A percentile compares a stretch with the other conserved stretches of the same genome.
These are phyloP conservation scores for Blastocystis sp. DNA, from an alignment of 352 stramenopile genomes.

Conservation along the genomic window DNA sequence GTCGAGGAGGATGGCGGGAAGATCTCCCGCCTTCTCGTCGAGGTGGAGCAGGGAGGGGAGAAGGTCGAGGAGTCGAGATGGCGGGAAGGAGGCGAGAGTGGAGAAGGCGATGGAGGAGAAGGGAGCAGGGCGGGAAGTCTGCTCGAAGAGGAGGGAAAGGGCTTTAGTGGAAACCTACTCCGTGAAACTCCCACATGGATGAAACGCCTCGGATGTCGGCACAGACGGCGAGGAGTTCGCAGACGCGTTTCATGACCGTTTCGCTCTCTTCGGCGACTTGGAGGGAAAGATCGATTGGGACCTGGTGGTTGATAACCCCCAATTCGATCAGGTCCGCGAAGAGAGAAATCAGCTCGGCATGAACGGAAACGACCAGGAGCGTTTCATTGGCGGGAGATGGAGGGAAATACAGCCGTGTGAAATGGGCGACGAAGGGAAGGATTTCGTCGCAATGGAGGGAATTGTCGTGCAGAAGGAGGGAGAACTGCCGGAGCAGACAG, in stretches of 20 bases:
- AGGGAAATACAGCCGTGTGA: not conserved
- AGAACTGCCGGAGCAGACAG: not conserved
- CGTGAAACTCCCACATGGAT: not conserved
- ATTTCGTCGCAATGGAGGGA: not conserved
- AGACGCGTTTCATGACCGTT: not conserved
- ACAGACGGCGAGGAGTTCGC: not conserved
- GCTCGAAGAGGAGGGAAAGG: not conserved
- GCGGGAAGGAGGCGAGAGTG: not conserved
- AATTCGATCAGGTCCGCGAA: not conserved
- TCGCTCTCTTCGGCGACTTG: not conserved
- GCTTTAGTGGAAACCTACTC: not conserved
- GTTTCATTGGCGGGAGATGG: not conserved
- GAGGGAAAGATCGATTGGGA: not conserved
- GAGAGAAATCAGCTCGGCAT: not conserved
- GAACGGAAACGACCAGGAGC: not conserved
- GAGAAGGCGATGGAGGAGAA: not conserved
- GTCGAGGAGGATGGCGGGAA: too few relatives aligned
- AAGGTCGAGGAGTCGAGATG: not conserved
- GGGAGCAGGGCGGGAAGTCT: not conserved
- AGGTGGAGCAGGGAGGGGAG: not conserved
- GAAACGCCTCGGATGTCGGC: not conserved
- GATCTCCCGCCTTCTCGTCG: too few relatives aligned
- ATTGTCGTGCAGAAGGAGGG: not conserved
- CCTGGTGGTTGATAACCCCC: not conserved
- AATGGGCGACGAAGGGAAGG: not conserved